Evolutionary conservation across 306 rosid genomes (phyloP), one percentile per base, ranked within the genome.

Genomic region (Trichosanthes cucumerina): DNA sequence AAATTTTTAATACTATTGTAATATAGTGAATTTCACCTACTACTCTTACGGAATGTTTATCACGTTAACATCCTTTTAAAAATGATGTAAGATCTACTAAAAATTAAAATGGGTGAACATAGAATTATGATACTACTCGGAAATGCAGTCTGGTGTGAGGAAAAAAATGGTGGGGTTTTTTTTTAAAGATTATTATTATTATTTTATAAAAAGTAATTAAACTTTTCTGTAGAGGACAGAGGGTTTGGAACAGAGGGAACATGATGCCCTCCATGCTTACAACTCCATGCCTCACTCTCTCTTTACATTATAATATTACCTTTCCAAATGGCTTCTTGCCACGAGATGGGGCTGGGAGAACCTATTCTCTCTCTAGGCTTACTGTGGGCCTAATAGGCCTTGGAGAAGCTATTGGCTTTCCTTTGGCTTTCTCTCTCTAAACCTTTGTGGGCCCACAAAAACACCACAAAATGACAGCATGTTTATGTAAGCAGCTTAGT

Each of bases 161-260:
- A 1, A 4, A 14, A 34, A 34, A 64, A 34, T 63, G 23, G 49
- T 18, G 13, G n/a, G 33, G 6, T 63, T 58, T 72, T 83, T 65
- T 52, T 52, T 79, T 70, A n/a, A n/a, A n/a, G n/a, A n/a, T n/a
- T n/a, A n/a, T n/a, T n/a, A n/a, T n/a, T n/a, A n/a, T n/a, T n/a
- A n/a, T n/a, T n/a, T n/a, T n/a, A 18, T 56, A 23, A 60, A 74
- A 18, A 76, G 44, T 28, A 44, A 57, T 80, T 75, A 6, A 72
- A 80, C 84, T 83, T 89, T 80, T 85, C 2, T 79, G 76, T 57
- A 79, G 85, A 78, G 80, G 86, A 84, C 72, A 85, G 77, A 86
- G 84, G 82, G 88, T 86, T 87, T 84, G 93, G 84, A 84, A 84
- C 79, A 87, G 86, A 88, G 95, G 95, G 92, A 90, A 86, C 97